A percentile compares a stretch with the other conserved stretches of the same genome.
Conservation (phyloP, 1,284 basidiomycete genomes). For the Pascua sp. region DNA sequence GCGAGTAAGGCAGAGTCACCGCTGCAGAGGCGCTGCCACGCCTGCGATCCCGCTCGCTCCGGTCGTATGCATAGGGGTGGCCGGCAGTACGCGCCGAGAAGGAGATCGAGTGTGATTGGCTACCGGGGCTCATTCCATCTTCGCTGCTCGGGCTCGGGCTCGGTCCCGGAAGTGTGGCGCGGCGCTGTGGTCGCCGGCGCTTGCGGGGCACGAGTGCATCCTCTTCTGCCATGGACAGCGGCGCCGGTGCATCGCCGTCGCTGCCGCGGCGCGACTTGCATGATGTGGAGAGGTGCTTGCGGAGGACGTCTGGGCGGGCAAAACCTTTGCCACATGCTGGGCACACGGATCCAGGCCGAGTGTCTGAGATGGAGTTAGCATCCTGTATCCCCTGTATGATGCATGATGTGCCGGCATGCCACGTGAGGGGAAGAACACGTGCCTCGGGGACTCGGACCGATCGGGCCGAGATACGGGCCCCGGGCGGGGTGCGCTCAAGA, state of each 20-base stretch:
- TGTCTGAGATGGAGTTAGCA: conserved; percentile 9
- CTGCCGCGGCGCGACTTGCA: conserved; percentile 19
- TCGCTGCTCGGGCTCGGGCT: background rate
- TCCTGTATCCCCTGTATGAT: background rate
- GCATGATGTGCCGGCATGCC: background rate
- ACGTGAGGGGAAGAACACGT: too few relatives aligned
- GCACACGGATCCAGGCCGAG: conserved; percentile 15
- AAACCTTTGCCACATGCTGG: conserved; percentile 24
- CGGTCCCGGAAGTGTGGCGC: conserved; percentile 1
- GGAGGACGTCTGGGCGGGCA: conserved; percentile 22
- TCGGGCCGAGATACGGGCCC: background rate
- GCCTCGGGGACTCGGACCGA: background rate
- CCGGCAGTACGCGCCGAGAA: too few relatives aligned
- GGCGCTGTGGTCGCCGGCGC: conserved; percentile 18
- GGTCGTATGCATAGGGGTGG: too few relatives aligned
- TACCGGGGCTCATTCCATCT: background rate
- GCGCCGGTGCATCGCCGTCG: conserved; percentile 17
- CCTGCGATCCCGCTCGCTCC: too few relatives aligned
- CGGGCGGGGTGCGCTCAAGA: background rate
- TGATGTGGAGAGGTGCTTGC: conserved; percentile 23
- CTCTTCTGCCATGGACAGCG: conserved; percentile 18
- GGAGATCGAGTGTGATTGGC: too few relatives aligned
- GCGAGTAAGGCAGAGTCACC: too few relatives aligned
- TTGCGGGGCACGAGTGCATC: conserved; percentile 21
- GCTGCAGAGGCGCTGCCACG: too few relatives aligned